Evolutionary conservation across 1,284 basidiomycete genomes (phyloP), one percentile per base, ranked within the genome.

Genomic region (Leccinum subrobustum): DNA sequence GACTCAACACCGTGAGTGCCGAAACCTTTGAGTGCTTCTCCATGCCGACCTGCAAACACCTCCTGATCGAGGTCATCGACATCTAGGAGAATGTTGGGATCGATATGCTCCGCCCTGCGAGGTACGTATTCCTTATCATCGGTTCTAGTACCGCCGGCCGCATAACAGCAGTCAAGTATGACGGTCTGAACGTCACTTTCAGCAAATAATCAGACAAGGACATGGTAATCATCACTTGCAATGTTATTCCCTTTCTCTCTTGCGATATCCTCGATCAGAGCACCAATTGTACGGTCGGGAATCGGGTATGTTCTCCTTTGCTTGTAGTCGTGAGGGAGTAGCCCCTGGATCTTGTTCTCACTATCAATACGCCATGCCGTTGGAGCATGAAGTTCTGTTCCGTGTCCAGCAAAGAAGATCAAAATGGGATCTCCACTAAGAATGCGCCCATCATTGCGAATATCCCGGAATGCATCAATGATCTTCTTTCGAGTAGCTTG

Each of bases 351-450:
- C 42, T 75, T 75, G 20, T 70, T 71, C 16, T 68, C 48, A 31
- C 29, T 9, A 31, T 31, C 29, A 9, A 70, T 65, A 18, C 64
- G 68, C 56, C 72, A 73, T 14, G 75, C 79, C 83, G 83, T 85
- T 9, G 86, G 86, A 25, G 83, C 78, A 3, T 72, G 68, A 27
- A 84, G 67, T 47, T 75, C 76, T 63, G 81, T 81, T 11, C 87
- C 87, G 64, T 88, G 85, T 9, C 86, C 86, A 44, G 86, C 83
- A 65, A 85, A 89, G 67, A 84, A 88, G 56, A 88, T 75, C 58
- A 88, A 61, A 23, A 88, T 82, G 16, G 85, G 81, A 62, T 88
- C 84, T 7, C 81, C 85, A 9, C 68, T 65, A 42, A 80, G 75
- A 37, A 88, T 85, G 18, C 72, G 74, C 6, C 76, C 67, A 64